phyloP scores from a whole-genome alignment of 768 basidiomycete genomes.

The Multifurca ochricompacta region DNA sequence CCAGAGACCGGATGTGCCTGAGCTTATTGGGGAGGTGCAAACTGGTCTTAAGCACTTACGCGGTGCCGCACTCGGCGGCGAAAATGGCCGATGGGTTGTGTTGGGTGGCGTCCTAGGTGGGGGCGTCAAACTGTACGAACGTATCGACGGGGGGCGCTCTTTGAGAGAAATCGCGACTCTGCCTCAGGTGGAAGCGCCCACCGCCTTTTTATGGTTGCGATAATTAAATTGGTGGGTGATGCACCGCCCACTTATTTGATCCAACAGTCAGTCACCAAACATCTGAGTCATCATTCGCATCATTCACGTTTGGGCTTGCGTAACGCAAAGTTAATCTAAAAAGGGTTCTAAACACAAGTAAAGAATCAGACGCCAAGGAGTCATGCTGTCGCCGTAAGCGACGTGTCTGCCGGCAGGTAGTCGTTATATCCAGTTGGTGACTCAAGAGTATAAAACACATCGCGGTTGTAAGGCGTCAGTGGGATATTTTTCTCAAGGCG shows the following conservation, averaged over 20 bases:
- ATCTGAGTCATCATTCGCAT: too few relatives aligned
- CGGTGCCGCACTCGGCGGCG: conserved; percentile 60
- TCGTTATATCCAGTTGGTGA: too few relatives aligned
- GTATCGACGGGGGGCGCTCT: conserved; percentile 49
- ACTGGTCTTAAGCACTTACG: conserved; percentile 66
- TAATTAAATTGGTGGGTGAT: too few relatives aligned
- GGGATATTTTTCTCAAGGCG: conserved; percentile 26
- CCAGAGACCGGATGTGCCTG: conserved; percentile 36
- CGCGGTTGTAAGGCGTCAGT: conserved; percentile 24
- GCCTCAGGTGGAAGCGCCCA: conserved; percentile 31
- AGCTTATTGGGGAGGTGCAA: conserved; percentile 52
- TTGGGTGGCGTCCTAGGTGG: conserved; percentile 57
- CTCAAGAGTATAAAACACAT: too few relatives aligned
- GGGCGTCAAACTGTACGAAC: conserved; percentile 66
- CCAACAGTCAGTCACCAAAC: too few relatives aligned
- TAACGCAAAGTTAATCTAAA: too few relatives aligned
- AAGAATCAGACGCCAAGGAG: too few relatives aligned
- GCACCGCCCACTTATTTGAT: too few relatives aligned
- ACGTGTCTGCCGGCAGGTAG: conserved; percentile 22
- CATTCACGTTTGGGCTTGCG: too few relatives aligned
- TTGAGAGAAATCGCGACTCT: conserved; percentile 44
- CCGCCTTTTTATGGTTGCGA: conserved; percentile 12
- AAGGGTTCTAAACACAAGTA: too few relatives aligned
- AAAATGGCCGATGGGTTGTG: conserved; percentile 51
- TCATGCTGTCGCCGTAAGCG: conserved; percentile 18